Percentiles rank a stretch among this genome's conserved stretches.
Evolutionary conservation across 495 filamentous ascomycete genomes (phyloP).

Genomic region (Durotheca rogersii): DNA sequence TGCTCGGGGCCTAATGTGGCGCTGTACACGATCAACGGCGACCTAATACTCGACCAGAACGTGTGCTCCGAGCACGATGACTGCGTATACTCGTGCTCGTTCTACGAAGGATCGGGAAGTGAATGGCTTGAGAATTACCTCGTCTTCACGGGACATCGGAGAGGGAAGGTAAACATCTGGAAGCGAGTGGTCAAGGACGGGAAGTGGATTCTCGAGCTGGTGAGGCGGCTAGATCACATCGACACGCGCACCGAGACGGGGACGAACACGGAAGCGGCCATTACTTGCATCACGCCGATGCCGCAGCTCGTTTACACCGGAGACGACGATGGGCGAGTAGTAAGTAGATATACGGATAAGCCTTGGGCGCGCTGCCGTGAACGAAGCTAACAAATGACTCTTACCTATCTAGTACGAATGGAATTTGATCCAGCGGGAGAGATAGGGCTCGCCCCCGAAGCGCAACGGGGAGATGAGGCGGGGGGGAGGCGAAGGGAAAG

Average conservation of each 20-base stretch:
- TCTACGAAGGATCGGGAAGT: conserved; percentile 88
- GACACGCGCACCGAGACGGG: conserved; percentile 72
- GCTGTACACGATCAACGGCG: conserved; percentile 89
- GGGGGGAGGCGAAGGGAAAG: background rate
- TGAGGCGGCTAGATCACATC: conserved; percentile 81
- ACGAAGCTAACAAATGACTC: conserved; percentile 29
- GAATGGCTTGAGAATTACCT: conserved; percentile 90
- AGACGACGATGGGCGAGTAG: conserved; percentile 83
- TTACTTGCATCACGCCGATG: conserved; percentile 85
- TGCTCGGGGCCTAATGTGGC: conserved; percentile 70
- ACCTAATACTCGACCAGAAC: conserved; percentile 74
- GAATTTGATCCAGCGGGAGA: conserved; percentile 73
- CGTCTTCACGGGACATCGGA: conserved; percentile 82
- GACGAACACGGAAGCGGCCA: conserved; percentile 73
- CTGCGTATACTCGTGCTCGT: conserved; percentile 75
- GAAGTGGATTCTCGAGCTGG: conserved; percentile 52
- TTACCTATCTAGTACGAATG: conserved; percentile 80
- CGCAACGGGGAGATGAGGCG: conserved; percentile 3
- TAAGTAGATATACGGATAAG: conserved; percentile 41
- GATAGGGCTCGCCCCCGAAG: conserved; percentile 36
- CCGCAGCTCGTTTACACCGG: conserved; percentile 86
- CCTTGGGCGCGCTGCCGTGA: background rate
- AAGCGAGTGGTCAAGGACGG: conserved; percentile 49
- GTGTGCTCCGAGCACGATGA: conserved; percentile 74
- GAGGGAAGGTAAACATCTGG: conserved; percentile 81